phyloP scores from a whole-genome alignment of 1,284 basidiomycete species.

The Marasmius tenuissimus region DNA sequence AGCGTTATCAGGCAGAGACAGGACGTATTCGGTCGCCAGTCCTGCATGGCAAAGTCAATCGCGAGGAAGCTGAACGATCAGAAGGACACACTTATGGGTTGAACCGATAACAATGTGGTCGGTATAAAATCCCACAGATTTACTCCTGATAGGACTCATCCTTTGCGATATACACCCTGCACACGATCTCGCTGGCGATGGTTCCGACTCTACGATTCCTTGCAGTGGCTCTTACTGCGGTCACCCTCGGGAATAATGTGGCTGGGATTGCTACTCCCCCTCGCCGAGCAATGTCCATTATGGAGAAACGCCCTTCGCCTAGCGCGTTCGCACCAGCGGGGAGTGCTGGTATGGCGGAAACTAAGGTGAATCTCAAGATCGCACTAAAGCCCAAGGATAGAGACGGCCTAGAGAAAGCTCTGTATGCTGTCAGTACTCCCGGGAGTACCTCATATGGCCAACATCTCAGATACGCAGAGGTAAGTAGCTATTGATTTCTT shows the following conservation, averaged over 20 bases:
- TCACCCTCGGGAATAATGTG: neutral
- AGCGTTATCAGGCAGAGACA: too few species aligned
- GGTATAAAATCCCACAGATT: too few species aligned
- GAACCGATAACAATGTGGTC: too few species aligned
- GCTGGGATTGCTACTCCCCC: neutral
- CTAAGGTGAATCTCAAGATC: slow-evolving; percentile 19
- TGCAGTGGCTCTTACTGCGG: neutral
- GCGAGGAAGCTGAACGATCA: too few species aligned
- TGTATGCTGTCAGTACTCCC: slow-evolving; percentile 20
- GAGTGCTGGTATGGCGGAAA: neutral
- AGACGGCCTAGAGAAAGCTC: slow-evolving; percentile 18
- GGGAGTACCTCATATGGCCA: slow-evolving; percentile 20
- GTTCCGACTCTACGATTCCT: neutral
- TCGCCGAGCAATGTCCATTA: neutral
- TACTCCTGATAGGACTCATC: too few species aligned
- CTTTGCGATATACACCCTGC: too few species aligned
- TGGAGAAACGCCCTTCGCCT: slow-evolving; percentile 1
- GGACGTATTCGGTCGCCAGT: too few species aligned
- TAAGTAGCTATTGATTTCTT: slow-evolving; percentile 5
- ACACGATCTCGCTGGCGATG: neutral
- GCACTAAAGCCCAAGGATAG: slow-evolving; percentile 17
- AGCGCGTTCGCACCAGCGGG: slow-evolving; percentile 1
- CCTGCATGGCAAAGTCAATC: too few species aligned
- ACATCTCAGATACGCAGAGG: slow-evolving; percentile 17
- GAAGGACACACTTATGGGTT: too few species aligned